Evolutionary conservation across 192 early-diverging fungal genomes (phyloP), one percentile per base, ranked within the genome.

Genomic region (Rhizophagus sp.): DNA sequence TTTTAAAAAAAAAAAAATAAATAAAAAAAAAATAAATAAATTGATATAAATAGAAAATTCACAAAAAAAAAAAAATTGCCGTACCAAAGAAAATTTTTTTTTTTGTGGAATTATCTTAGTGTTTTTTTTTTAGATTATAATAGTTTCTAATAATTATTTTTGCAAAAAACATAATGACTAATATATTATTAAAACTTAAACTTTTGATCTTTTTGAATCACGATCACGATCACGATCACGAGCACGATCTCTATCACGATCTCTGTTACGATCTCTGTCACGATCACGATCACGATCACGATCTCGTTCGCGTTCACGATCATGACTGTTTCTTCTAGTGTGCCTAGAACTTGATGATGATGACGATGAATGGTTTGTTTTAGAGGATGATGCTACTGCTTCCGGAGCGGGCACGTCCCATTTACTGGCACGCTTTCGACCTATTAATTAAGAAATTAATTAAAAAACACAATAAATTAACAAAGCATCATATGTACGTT

Each of bases 341-440:
- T 78, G 76, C 5, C 36, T 36, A 33, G 22, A 17, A 50, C 64
- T n/a, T 66, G 62, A 61, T 17, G 36, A 27, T 66, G 36, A 25
- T 78, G 63, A 47, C 2, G 36, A 30, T 67, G 36, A 25, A 65
- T 33, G 19, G 3, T 36, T 33, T 11, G 76, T 27, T 27, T 63
- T 44, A 27, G 64, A 67, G 5, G 76, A 50, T n/a, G 44, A 49
- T 12, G 76, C n/a, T 39, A 17, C 0, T 47, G 19, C 39, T 25
- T 62, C 34, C n/a, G 50, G 27, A 57, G 78, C 78, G 22, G 78
- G 78, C 10, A 79, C 78, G 49, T 79, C 78, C 78, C 78, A 79
- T 70, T 79, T 79, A 25, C 78, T 79, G 10, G 67, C 44, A 41
- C 78, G 78, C 41, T 79, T 79, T 71, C 52, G 69, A 30, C 78